Conservation (phyloP, 306 rosid genomes). For the Cucurbita maxima region DNA sequence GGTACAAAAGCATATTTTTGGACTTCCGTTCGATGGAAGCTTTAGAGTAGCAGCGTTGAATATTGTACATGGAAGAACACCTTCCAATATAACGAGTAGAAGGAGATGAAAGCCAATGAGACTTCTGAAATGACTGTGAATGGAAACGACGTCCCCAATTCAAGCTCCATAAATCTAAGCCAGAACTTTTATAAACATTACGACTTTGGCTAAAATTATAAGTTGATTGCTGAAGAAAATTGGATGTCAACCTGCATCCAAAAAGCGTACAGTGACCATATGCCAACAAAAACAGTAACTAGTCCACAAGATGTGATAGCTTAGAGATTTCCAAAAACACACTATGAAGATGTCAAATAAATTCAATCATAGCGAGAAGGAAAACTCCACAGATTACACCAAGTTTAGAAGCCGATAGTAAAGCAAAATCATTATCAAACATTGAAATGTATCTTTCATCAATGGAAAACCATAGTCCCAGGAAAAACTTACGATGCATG, state of each 20-base stretch:
- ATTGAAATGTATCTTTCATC: neutral
- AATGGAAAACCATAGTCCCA: neutral
- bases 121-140: constrained; percentile 21
- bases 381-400: neutral
- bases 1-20: constrained; percentile 49
- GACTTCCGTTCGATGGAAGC: constrained; percentile 51
- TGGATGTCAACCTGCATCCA: neutral
- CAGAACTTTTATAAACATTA: constrained; percentile 1
- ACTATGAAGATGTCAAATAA: neutral
- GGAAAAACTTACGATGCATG: constrained; percentile 74
- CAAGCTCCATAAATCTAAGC: constrained; percentile 10
- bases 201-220: neutral
- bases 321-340: neutral
- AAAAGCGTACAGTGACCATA: neutral
- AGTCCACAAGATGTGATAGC: neutral
- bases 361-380: neutral
- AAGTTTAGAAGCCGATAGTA: neutral
- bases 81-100: constrained; percentile 25
- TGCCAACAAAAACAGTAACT: neutral
- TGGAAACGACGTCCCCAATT: constrained; percentile 20
- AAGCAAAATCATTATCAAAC: neutral
- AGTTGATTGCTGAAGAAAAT: neutral
- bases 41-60: constrained; percentile 33
- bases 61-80: constrained; percentile 21
- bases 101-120: constrained; percentile 21